These are phyloP conservation scores for Scolecobasidium constrictum DNA, from an alignment of 2,329 filamentous ascomycete genomes.

Conservation along the genomic window DNA sequence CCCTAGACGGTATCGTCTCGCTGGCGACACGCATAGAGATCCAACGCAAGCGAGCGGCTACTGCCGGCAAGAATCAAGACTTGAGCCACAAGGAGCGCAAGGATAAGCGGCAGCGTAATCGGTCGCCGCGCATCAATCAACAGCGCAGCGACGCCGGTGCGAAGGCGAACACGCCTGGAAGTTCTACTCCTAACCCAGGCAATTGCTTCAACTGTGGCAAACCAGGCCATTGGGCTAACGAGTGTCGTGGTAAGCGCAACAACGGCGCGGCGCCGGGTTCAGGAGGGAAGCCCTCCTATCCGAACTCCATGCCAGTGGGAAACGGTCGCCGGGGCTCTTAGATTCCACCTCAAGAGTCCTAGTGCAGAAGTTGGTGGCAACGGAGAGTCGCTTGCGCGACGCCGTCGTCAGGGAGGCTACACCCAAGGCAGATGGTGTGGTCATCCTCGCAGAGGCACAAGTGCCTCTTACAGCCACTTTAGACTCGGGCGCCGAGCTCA, in stretches of 20 bases:
- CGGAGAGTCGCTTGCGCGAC: background rate
- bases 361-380: background rate
- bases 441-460: background rate
- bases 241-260: background rate
- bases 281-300: too few species aligned
- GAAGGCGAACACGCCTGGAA: background rate
- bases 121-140: too few species aligned
- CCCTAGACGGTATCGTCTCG: background rate
- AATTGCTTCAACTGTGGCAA: background rate
- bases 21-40: background rate
- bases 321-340: background rate
- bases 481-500: background rate
- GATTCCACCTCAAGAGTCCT: background rate
- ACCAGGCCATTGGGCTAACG: background rate
- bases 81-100: background rate
- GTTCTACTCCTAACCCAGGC: background rate
- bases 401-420: background rate
- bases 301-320: background rate
- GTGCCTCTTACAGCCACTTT: background rate
- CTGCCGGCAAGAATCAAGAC: background rate
- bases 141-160: background rate
- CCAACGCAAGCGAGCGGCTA: background rate
- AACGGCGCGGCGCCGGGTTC: background rate
- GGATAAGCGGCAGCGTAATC: too few species aligned
- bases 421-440: background rate